Base-by-base conservation (phyloP, 169 alveolate species). In the Eimeria sp. region DNA sequence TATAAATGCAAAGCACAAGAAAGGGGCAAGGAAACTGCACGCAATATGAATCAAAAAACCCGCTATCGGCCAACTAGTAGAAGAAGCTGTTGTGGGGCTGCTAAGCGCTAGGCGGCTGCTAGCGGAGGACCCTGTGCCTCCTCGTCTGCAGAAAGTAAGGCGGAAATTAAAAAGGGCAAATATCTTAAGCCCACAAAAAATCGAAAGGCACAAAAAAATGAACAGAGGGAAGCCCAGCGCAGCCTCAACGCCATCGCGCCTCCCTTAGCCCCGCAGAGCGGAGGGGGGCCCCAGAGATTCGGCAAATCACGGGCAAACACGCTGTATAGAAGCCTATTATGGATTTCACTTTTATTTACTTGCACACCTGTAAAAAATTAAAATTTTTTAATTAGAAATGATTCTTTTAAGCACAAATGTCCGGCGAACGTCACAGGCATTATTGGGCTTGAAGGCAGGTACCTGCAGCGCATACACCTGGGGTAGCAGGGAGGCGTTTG, bases 21-120 rank as follows among this genome's bases (percentile, higher is more conserved):
- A 43, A 74, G 33, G 13, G n/a, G 56, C 52, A 74, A 74, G 18
- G 85, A 74, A 74, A 74, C 60, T 74, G 56, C 85, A 40, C 85
- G 56, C 85, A 43, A 74, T 74, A 74, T 40, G 56, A 74, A 74
- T 74, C 56, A 74, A 74, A 74, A 74, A 74, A 74, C 85, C 85
- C 85, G 85, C 85, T 74, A 74, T 74, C 85, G 85, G 85, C 85
- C 85, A 74, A 74, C 85, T 74, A 74, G 85, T 74, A 74, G 85
- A 74, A 74, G 58, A 40, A 37, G 58, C 58, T n/a, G 85, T 43
- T 74, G 85, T 74, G 85, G 85, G 85, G 85, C 85, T 74, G 85
- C 56, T 74, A 43, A 40, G 56, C 85, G 54, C 58, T 40, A 25
- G 56, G 56, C 56, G 85, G 85, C 85, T 33, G 85, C 85, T 74